phyloP scores from a whole-genome alignment of 441 rosid species.

The Omphalea diandra region DNA sequence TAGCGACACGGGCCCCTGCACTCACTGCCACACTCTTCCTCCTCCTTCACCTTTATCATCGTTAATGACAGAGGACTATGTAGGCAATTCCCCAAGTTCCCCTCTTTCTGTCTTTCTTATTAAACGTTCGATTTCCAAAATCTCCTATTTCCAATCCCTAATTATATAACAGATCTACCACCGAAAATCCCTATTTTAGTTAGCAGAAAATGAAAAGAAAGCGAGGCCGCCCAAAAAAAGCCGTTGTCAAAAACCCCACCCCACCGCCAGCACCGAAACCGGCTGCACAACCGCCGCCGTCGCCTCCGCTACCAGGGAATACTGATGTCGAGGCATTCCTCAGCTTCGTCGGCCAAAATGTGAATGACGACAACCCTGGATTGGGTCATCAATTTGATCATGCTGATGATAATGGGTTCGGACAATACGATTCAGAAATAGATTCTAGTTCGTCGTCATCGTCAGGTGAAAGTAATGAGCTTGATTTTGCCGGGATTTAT shows the following conservation, averaged over 20 bases:
- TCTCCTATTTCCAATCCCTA: background rate
- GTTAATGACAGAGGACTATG: too few relatives aligned
- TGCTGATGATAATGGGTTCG: background rate
- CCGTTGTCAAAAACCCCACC: conserved; percentile 7
- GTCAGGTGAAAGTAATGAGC: conserved; percentile 22
- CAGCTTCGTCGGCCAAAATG: conserved; percentile 29
- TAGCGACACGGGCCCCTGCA: conserved; percentile 20
- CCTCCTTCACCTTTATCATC: too few relatives aligned
- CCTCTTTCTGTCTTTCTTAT: too few relatives aligned
- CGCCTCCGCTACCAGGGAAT: background rate
- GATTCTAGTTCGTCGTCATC: conserved; percentile 8
- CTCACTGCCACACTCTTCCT: too few relatives aligned
- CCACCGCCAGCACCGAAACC: too few relatives aligned
- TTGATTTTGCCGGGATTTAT: conserved; percentile 17
- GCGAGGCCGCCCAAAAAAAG: conserved; percentile 19
- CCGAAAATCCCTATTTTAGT: too few relatives aligned
- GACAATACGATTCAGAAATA: conserved; percentile 1
- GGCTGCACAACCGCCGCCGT: background rate
- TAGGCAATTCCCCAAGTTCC: background rate
- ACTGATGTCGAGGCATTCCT: conserved; percentile 29
- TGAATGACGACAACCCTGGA: too few relatives aligned
- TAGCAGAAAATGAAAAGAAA: conserved; percentile 11
- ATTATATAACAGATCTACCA: too few relatives aligned
- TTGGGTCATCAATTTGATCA: too few relatives aligned
- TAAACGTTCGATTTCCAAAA: background rate